These are phyloP conservation scores for Trichosporon faecale DNA, from an alignment of 1,284 basidiomycete genomes.

Conservation along the genomic window DNA sequence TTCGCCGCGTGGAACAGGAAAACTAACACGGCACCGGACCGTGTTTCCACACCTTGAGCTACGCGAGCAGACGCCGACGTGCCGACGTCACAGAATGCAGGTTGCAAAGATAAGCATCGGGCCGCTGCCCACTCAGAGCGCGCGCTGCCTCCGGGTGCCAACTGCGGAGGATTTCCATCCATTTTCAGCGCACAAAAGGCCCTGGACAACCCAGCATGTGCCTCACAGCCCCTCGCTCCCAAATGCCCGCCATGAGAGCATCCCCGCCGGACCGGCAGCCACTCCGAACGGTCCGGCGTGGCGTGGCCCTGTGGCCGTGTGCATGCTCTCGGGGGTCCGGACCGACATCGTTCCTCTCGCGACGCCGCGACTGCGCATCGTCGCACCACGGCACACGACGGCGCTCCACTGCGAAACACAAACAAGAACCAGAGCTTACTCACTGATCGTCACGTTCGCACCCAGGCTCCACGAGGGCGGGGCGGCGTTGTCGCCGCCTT, in stretches of 20 bases:
- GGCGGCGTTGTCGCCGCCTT: slow-evolving; percentile 35
- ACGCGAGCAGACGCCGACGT: background rate
- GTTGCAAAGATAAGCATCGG: background rate
- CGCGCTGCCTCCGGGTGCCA: background rate
- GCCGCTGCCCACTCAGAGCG: background rate
- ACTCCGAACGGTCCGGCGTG: background rate
- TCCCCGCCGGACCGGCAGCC: background rate
- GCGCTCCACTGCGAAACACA: background rate
- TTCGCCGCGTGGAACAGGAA: background rate
- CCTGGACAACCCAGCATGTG: background rate
- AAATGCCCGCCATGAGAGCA: background rate
- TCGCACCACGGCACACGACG: background rate
- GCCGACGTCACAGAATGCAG: background rate
- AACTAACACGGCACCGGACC: background rate
- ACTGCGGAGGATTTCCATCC: background rate
- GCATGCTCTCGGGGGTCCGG: background rate
- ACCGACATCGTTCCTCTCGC: background rate
- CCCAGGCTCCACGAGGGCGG: slow-evolving; percentile 57
- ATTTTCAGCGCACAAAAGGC: background rate
- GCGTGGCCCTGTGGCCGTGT: background rate
- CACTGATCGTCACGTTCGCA: slow-evolving; percentile 35
- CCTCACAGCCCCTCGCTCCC: background rate
- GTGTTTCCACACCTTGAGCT: background rate
- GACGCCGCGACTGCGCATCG: background rate
- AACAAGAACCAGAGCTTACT: slow-evolving; percentile 2